phyloP scores from a whole-genome alignment of 148 eudicot genomes.

The Camellia granthamiana region DNA sequence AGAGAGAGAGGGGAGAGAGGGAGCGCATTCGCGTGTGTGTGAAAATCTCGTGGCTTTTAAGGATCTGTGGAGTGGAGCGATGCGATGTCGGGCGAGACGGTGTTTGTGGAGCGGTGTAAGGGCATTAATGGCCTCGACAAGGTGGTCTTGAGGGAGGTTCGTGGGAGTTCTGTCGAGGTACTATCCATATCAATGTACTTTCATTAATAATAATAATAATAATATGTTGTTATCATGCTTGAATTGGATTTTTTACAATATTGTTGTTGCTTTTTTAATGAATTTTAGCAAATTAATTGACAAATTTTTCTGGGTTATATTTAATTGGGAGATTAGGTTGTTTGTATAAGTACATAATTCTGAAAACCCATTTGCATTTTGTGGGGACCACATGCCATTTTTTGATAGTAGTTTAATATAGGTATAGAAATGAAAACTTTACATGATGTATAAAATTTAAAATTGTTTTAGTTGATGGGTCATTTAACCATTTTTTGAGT shows the following conservation, averaged over 20 bases:
- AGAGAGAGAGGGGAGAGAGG: neutral
- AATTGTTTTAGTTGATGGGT: neutral
- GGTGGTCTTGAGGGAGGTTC: constrained; percentile 17
- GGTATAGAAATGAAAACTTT: neutral
- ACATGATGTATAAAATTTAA: neutral
- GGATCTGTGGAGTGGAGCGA: neutral
- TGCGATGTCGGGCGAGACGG: constrained; percentile 14
- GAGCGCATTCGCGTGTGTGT: neutral
- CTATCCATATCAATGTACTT: neutral
- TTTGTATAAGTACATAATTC: too few species aligned
- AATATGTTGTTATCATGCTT: neutral
- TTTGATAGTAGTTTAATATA: neutral
- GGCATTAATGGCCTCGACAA: constrained; percentile 22
- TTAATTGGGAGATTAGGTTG: neutral
- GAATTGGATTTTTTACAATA: constrained; percentile 1
- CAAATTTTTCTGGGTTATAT: neutral
- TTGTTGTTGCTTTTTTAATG: neutral
- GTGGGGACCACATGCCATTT: neutral
- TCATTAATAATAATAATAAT: neutral
- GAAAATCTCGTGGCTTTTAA: neutral
- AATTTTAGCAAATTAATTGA: neutral
- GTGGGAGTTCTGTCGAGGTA: constrained; percentile 65
- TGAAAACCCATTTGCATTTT: too few species aligned
- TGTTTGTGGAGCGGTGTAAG: constrained; percentile 15
- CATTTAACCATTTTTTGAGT: neutral